Evolutionary conservation across 2,329 filamentous ascomycete genomes (phyloP), one percentile per base, ranked within the genome.

Genomic region (Claviceps sorghi): DNA sequence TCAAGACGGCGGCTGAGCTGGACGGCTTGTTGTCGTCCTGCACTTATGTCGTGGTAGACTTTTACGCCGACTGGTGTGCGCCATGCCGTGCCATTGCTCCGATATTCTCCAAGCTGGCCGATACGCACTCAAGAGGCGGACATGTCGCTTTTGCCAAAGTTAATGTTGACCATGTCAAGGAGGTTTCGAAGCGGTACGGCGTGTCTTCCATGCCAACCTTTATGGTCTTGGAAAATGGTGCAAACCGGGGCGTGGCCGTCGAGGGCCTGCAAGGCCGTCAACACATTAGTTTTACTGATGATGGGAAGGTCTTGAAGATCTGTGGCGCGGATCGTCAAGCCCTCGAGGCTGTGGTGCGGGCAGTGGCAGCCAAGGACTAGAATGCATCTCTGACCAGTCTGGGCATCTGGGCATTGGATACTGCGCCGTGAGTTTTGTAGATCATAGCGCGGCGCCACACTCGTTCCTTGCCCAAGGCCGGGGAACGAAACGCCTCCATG

Each of bases 191-290:
- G 62, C 80, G 89, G 61, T 83, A 93, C 60, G 78, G 79, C 58
- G 78, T 97, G 68, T 82, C 85, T 62, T 88, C 90, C 67, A 96
- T 97, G 91, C 91, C 91, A 49, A 95, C 88, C 17, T 96, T 97
- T 70, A 62, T 86, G 53, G 72, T 95, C 65, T 95, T 91, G 81
- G 88, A 90, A 77, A 71, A 84, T 58, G 88, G 85, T 58, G 68
- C 84, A 67, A 61, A 61, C 7, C 55, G 56, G 50, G 61, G 59
- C 49, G 63, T 65, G 44, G 60, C 55, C 15, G 64, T 65, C n/a
- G 59, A 65, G 44, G 62, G 63, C 2, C 51, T 64, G 6, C 32
- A 53, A 15, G 53, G 48, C 7, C 50, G 57, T 5, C 53, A 52
- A 32, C 61, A 63, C 22, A 59, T 65, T 1, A 55, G 46, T 22